phyloP scores from a whole-genome alignment of 1,139 yeast genomes.

The Candida sanyaensis region DNA sequence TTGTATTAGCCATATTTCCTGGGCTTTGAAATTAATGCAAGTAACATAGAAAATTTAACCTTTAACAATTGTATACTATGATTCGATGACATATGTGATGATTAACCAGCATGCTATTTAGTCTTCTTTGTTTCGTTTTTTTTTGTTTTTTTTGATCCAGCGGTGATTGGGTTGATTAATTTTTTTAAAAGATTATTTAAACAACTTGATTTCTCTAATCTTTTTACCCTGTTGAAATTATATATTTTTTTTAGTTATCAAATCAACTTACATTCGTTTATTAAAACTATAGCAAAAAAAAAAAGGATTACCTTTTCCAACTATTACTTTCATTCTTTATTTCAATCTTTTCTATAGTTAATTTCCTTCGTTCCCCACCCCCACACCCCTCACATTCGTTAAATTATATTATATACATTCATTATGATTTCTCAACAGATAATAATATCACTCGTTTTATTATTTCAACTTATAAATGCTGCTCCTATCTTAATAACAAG shows the following conservation, averaged over 20 bases:
- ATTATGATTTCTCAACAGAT: conserved; percentile 1
- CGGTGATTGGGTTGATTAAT: background rate
- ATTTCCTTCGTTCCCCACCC: background rate
- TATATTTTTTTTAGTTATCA: background rate
- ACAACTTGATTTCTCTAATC: background rate
- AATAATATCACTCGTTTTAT: conserved; percentile 7
- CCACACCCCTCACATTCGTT: background rate
- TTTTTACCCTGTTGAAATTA: background rate
- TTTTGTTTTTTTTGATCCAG: background rate
- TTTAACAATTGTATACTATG: too few species aligned
- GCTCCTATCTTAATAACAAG: conserved; percentile 54
- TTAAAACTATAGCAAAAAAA: background rate
- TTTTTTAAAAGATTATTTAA: background rate
- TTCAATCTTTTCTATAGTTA: background rate
- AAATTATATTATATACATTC: conserved; percentile 1
- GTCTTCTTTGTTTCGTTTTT: too few species aligned
- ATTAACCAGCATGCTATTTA: conserved; percentile 2
- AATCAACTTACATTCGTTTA: conserved; percentile 3
- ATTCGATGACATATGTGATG: too few species aligned
- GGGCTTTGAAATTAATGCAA: background rate
- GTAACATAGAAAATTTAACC: background rate
- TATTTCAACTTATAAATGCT: conserved; percentile 26
- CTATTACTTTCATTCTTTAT: conserved; percentile 4
- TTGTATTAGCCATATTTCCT: too few species aligned
- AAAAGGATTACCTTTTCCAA: background rate